Conservation (phyloP, 1,139 yeast species). For the Yamadazyma membranifaciens region DNA sequence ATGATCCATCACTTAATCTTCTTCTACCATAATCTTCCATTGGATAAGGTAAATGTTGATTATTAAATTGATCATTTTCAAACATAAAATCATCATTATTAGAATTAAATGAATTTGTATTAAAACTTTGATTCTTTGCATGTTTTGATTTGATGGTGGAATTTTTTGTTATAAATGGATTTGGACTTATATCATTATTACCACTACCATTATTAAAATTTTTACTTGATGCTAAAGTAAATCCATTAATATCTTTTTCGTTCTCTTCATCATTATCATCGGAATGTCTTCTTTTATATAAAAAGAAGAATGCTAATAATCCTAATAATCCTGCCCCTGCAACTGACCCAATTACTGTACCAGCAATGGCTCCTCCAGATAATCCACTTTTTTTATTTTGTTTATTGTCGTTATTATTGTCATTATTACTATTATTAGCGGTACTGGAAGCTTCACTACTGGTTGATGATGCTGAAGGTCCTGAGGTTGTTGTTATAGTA, state of each 20-base stretch:
- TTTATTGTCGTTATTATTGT: slow-evolving; percentile 7
- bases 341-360: slow-evolving; percentile 64
- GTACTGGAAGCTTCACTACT: slow-evolving; percentile 4
- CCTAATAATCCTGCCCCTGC: slow-evolving; percentile 46
- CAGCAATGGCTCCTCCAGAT: slow-evolving; percentile 71
- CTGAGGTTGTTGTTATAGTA: slow-evolving; percentile 21
- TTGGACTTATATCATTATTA: slow-evolving; percentile 16
- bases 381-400: slow-evolving; percentile 21
- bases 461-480: slow-evolving; percentile 13
- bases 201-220: slow-evolving; percentile 13
- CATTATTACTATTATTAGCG: slow-evolving; percentile 5
- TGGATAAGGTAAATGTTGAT: slow-evolving; percentile 17
- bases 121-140: slow-evolving; percentile 17
- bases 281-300: slow-evolving; percentile 38
- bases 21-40: slow-evolving; percentile 41
- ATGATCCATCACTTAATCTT: slow-evolving; percentile 66
- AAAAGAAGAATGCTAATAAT: slow-evolving; percentile 38
- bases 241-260: slow-evolving; percentile 18
- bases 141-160: slow-evolving; percentile 17
- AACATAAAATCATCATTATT: slow-evolving; percentile 24
- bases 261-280: slow-evolving; percentile 36
- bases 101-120: slow-evolving; percentile 25
- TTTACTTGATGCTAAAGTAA: slow-evolving; percentile 30
- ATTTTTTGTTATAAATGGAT: slow-evolving; percentile 21
- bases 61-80: slow-evolving; percentile 15